These are phyloP conservation scores for Hibiscus tridactylites DNA, from an alignment of 345 rosid species.

Conservation along the genomic window DNA sequence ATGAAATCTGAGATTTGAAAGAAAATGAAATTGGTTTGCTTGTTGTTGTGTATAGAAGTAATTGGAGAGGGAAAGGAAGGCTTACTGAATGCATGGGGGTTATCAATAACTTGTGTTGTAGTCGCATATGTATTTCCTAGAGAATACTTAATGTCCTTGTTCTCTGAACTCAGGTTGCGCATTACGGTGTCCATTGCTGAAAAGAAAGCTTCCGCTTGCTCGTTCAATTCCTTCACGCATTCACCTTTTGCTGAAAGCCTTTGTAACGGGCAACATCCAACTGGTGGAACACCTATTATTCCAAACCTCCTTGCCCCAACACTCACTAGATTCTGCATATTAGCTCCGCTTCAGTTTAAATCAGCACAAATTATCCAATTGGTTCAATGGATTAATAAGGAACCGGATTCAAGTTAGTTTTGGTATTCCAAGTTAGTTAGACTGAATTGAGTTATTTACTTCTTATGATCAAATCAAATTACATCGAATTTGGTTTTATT, in stretches of 20 bases:
- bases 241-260: conserved; percentile 28
- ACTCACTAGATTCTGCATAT: conserved; percentile 27
- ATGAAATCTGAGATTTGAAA: too few relatives aligned
- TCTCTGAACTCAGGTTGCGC: conserved; percentile 32
- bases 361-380: neutral
- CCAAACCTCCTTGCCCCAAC: conserved; percentile 50
- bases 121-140: conserved; percentile 41
- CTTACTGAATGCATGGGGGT: conserved; percentile 29
- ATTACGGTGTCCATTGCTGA: conserved; percentile 12
- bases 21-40: too few relatives aligned
- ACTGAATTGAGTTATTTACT: neutral
- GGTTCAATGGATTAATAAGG: neutral
- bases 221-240: conserved; percentile 38
- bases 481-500: too few relatives aligned
- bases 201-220: conserved; percentile 26
- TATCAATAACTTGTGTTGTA: conserved; percentile 31
- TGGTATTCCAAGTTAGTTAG: neutral
- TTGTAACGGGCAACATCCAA: conserved; percentile 54
- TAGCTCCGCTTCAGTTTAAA: neutral
- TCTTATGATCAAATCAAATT: neutral
- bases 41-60: too few relatives aligned
- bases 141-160: conserved; percentile 31
- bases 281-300: conserved; percentile 38
- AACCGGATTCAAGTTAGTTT: neutral
- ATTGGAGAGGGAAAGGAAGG: neutral